Conservation (phyloP, 768 basidiomycete genomes). For the Suillus subaureus region DNA sequence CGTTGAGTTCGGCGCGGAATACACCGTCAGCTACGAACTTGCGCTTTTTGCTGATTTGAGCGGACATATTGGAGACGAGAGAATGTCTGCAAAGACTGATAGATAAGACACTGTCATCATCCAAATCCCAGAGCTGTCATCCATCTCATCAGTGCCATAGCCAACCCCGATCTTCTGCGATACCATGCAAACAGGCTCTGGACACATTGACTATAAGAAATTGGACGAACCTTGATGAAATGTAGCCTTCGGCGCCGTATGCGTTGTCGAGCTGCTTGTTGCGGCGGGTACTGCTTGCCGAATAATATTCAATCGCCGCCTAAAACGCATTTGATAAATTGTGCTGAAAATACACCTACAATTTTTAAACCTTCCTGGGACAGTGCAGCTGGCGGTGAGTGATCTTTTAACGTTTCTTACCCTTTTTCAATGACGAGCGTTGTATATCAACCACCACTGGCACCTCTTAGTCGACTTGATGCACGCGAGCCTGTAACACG, state of each 20-base stretch:
- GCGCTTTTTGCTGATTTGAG: slow-evolving; percentile 96
- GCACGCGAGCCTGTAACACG: slow-evolving; percentile 34
- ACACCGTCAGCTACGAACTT: slow-evolving; percentile 99
- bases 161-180: background rate
- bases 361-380: background rate
- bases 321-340: slow-evolving; percentile 14
- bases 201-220: background rate
- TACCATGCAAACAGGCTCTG: background rate
- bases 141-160: slow-evolving; percentile 8
- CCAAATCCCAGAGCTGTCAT: slow-evolving; percentile 1
- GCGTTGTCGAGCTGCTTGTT: slow-evolving; percentile 6
- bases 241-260: slow-evolving; percentile 8
- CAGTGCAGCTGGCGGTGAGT: background rate
- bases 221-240: slow-evolving; percentile 13
- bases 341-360: background rate
- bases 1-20: slow-evolving; percentile 98
- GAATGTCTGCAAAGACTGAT: slow-evolving; percentile 10
- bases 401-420: background rate
- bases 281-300: slow-evolving; percentile 11
- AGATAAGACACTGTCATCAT: slow-evolving; percentile 12
- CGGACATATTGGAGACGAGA: slow-evolving; percentile 59
- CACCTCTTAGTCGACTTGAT: slow-evolving; percentile 92
- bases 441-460: slow-evolving; percentile 74
- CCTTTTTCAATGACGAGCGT: slow-evolving; percentile 71
- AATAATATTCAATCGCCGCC: slow-evolving; percentile 22